Conservation (phyloP, 1,284 basidiomycete species). For the Schizophyllum commune region DNA sequence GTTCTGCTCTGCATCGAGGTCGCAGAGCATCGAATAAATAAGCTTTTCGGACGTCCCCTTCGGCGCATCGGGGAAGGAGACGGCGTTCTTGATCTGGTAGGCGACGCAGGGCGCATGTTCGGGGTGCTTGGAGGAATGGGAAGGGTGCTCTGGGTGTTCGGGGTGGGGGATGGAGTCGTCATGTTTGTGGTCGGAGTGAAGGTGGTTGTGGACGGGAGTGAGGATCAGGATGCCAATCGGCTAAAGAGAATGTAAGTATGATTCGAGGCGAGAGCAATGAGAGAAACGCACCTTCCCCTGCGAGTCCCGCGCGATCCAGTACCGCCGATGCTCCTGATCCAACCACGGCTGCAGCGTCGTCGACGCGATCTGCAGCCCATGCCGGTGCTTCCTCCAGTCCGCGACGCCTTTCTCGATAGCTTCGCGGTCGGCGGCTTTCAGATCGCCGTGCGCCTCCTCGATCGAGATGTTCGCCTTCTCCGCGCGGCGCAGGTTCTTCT, state of each 20-base stretch:
- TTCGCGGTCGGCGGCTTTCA: constrained; percentile 25
- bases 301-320: constrained; percentile 31
- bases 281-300: constrained; percentile 13
- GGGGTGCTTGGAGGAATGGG: neutral
- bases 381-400: constrained; percentile 30
- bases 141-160: neutral
- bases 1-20: constrained; percentile 25
- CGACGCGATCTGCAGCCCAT: constrained; percentile 35
- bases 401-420: constrained; percentile 31
- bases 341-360: constrained; percentile 36
- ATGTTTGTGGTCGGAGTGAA: constrained; percentile 2
- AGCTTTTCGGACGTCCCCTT: constrained; percentile 39
- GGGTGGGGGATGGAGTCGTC: neutral
- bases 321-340: constrained; percentile 33
- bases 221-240: constrained; percentile 35
- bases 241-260: constrained; percentile 11
- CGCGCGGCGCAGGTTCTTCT: constrained; percentile 37
- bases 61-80: constrained; percentile 36
- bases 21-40: constrained; percentile 33
- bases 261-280: neutral
- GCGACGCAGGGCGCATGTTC: constrained; percentile 10
- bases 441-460: constrained; percentile 23
- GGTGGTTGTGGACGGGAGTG: constrained; percentile 24
- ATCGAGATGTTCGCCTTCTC: constrained; percentile 30
- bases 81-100: constrained; percentile 40